Base-by-base conservation (phyloP, 768 basidiomycete species). In the Punctularia strigosozonata region DNA sequence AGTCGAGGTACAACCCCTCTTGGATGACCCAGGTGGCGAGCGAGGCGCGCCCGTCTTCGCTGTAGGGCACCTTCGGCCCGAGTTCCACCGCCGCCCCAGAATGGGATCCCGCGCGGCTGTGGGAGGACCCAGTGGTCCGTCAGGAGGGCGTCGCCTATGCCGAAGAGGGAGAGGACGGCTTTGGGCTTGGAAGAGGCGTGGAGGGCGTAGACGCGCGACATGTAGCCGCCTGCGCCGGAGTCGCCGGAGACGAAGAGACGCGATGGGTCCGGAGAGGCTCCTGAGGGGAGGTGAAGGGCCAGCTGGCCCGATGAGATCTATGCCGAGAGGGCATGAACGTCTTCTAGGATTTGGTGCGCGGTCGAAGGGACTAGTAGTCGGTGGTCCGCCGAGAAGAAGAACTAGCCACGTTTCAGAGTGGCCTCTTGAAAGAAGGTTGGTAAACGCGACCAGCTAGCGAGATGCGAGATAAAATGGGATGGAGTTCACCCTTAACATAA, bases 301-400 rank as follows among this genome's bases (percentile, higher is more conserved):
- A 34, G 32, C 45, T 46, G 21, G 48, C 45, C 18, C 39, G 43
- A 44, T 8, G 43, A 35, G 2, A 82, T 43, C 49, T 71, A 81
- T 0, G 43, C 38, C 39, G 80, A 74, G 3, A 75, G 51, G 43
- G 75, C 76, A 33, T 66, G 58, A 39, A 81, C 60, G 50, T 84
- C 80, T 30, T 66, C 58, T 4, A 76, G 46, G 26, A 81, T 64
- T n/a, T 75, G 68, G 44, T 76, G 72, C 1, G 68, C 74, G 7
- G 71, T 75, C 0, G 69, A 38, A 2, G 65, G 60, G 1, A 62
- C 69, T 13, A 81, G 42, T 5, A 83, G 69, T 12, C 68, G 64
- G 48, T 83, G 80, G 46, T 83, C 77, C 1, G 72, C 69, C 24
- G 75, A 73, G 31, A 82, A 61, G 51, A 82, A 76, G 4, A 64